phyloP scores from a whole-genome alignment of 345 rosid genomes.

The Eucalyptus virginea region DNA sequence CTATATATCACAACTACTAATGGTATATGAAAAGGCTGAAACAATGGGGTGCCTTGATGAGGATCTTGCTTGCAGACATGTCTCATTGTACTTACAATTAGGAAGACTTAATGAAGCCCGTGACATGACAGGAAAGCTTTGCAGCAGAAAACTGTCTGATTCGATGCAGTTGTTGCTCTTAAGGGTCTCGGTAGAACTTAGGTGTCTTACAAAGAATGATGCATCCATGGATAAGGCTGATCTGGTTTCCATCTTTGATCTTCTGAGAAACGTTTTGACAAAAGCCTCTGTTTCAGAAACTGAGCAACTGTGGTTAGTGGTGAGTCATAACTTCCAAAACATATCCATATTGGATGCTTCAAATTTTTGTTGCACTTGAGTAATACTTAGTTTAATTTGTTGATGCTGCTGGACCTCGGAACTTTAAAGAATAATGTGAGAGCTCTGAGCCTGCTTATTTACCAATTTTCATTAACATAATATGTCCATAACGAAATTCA shows the following conservation, averaged over 20 bases:
- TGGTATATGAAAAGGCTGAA: conserved; percentile 62
- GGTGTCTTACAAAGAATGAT: conserved; percentile 15
- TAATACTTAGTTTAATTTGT: background rate
- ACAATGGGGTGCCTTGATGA: conserved; percentile 40
- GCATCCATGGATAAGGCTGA: conserved; percentile 31
- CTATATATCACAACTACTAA: conserved; percentile 28
- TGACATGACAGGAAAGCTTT: conserved; percentile 48
- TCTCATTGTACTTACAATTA: conserved; percentile 52
- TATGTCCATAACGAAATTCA: background rate
- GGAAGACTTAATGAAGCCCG: conserved; percentile 50
- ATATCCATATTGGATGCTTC: background rate
- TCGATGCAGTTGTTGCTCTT: conserved; percentile 52
- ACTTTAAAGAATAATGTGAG: background rate
- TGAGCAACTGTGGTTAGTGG: conserved; percentile 79
- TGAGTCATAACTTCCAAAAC: conserved; percentile 6
- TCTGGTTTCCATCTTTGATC: conserved; percentile 29
- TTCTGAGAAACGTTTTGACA: conserved; percentile 30
- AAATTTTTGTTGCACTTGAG: background rate
- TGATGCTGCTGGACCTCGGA: background rate
- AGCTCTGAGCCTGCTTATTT: background rate
- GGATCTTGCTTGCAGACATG: conserved; percentile 57
- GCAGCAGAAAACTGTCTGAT: conserved; percentile 37
- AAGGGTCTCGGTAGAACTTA: conserved; percentile 50
- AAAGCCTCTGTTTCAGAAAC: conserved; percentile 47
- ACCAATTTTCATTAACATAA: background rate